Base-by-base conservation (phyloP, 805 yeast genomes). In the Ogataea nonfermentans region DNA sequence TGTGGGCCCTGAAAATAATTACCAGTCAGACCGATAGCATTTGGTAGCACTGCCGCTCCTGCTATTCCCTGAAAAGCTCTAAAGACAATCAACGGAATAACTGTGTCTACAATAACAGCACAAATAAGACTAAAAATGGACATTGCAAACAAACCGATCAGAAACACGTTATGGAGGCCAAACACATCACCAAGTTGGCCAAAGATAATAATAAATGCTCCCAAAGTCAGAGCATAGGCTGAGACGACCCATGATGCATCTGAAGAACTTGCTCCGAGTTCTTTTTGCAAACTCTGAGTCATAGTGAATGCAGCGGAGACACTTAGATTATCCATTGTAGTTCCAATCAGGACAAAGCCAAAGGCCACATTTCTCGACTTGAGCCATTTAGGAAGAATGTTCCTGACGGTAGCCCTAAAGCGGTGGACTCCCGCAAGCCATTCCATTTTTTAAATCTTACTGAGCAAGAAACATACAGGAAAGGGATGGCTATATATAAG, bases 11-110 rank as follows among this genome's bases (percentile, higher is more conserved):
- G 32, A 34, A 48, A 58, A 33, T 56, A 56, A 32, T 48, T 47
- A 3, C 51, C 59, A 4, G 52, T 44, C 5, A 58, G 12, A 1
- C 53, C 51, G 36, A 46, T 35, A 2, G 48, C 43, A 26, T 51
- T 44, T 2, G 76, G 76, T 12, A 72, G 53, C 8, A 67, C 41
- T 4, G 66, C 59, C 1, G 75, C 64, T 2, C 67, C 76, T 12
- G 66, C 60, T 5, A 70, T 48, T 9, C 76, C 76, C 47, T 71
- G 76, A 1, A 72, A 35, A 1, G 74, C 73, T 47, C 76, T 56
- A 34, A 72, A 61, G 0, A 71, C 63, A 35, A 70, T 65, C 35
- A 71, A 49, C 1, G 56, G 68, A 30, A 47, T 60, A 28, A 68
- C 39, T 10, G 64, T 54, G 12, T 58, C 57, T 14, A 40, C 57